Evolutionary conservation across 192 early-diverging fungal species (phyloP).

Genomic region (Gamsiella multidivaricata): DNA sequence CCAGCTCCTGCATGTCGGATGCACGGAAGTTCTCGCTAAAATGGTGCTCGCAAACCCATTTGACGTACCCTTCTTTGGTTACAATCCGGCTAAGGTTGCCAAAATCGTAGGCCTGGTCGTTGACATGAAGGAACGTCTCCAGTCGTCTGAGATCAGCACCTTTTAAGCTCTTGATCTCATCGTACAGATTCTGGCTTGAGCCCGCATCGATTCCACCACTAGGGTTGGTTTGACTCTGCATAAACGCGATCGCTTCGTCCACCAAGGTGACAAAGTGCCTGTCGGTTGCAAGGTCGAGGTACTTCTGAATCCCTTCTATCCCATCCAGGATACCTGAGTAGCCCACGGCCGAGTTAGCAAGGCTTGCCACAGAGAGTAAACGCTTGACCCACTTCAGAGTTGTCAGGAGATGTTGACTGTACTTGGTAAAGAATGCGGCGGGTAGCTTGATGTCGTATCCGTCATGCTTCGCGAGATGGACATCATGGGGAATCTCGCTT

Average conservation of each 20-base stretch:
- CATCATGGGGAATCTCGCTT: not conserved
- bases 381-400: slow-evolving; percentile 15
- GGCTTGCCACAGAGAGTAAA: not conserved
- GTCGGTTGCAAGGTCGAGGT: not conserved
- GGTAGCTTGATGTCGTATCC: not conserved
- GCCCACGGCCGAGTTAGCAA: not conserved
- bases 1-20: not conserved
- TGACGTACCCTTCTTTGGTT: slow-evolving; percentile 15
- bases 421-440: slow-evolving; percentile 3
- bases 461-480: not conserved
- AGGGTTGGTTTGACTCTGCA: not conserved
- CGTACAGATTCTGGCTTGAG: not conserved
- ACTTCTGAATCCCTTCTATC: not conserved
- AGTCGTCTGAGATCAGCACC: slow-evolving; percentile 18
- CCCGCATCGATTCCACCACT: not conserved
- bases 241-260: slow-evolving; percentile 15
- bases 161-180: slow-evolving; percentile 5
- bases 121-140: not conserved
- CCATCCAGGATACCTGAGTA: not conserved
- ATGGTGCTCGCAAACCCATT: slow-evolving; percentile 28
- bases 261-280: not conserved
- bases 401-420: slow-evolving; percentile 5
- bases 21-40: not conserved
- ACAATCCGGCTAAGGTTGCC: slow-evolving; percentile 20
- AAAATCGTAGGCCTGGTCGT: not conserved